Evolutionary conservation across 768 basidiomycete species (phyloP).

Genomic region (Suillus fuscotomentosus): DNA sequence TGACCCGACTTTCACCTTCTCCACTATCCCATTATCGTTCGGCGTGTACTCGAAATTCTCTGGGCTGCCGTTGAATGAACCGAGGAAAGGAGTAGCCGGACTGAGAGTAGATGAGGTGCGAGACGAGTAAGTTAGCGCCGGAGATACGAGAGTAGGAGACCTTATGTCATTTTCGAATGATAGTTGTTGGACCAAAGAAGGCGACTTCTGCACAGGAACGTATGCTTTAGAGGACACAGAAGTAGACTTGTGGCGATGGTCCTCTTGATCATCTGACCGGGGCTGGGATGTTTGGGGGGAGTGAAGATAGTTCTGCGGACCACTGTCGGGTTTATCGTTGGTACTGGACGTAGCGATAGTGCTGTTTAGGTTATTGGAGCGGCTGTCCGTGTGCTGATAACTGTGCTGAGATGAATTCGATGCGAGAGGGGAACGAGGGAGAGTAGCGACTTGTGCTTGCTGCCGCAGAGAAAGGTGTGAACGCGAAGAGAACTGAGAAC

Average conservation of each 20-base stretch:
- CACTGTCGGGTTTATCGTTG: conserved; percentile 10
- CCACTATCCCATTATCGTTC: conserved; percentile 22
- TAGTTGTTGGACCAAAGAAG: conserved; percentile 15
- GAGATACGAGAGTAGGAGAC: conserved; percentile 61
- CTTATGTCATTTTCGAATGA: conserved; percentile 28
- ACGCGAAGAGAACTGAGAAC: conserved; percentile 3
- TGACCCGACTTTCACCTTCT: conserved; percentile 21
- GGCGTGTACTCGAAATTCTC: conserved; percentile 30
- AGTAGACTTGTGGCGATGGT: conserved; percentile 10
- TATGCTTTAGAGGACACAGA: conserved; percentile 12
- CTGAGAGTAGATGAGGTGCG: conserved; percentile 65
- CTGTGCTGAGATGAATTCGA: conserved; percentile 9
- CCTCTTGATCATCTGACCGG: neutral
- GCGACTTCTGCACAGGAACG: conserved; percentile 11
- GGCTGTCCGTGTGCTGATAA: conserved; percentile 18
- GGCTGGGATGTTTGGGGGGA: conserved; percentile 17
- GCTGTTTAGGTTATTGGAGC: conserved; percentile 23
- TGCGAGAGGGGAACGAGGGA: conserved; percentile 6
- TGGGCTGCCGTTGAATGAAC: conserved; percentile 37
- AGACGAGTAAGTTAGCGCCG: conserved; percentile 67
- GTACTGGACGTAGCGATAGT: conserved; percentile 19
- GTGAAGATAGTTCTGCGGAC: conserved; percentile 22
- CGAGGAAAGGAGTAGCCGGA: conserved; percentile 71
- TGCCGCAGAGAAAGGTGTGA: conserved; percentile 3
- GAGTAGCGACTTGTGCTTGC: conserved; percentile 3